Evolutionary conservation across 345 rosid genomes (phyloP).

Genomic region (Lumnitzera littorea): DNA sequence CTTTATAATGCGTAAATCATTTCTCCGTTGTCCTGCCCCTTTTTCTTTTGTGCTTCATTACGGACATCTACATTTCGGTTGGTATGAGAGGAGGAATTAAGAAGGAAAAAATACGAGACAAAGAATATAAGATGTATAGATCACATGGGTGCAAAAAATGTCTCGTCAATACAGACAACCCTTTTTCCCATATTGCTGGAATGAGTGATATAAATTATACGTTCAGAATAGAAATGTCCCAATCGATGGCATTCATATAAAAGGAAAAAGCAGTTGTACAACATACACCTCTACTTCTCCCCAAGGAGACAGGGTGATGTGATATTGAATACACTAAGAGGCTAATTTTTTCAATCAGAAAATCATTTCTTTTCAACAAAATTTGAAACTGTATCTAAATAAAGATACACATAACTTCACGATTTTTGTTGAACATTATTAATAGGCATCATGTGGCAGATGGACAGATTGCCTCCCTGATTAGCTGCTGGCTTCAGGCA

Average conservation of each 20-base stretch:
- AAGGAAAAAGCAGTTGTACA: neutral
- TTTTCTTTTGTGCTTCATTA: too few species aligned
- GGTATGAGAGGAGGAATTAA: too few species aligned
- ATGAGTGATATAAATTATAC: neutral
- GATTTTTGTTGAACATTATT: neutral
- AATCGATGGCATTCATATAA: neutral
- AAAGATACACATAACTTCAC: neutral
- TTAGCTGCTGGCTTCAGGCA: constrained; percentile 26
- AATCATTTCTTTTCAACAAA: neutral
- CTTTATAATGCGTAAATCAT: too few species aligned
- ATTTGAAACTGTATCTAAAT: neutral
- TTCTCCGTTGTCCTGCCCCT: too few species aligned
- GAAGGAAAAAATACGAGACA: too few species aligned
- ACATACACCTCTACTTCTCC: constrained; percentile 19
- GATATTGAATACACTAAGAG: neutral
- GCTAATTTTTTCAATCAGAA: neutral
- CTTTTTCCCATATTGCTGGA: neutral
- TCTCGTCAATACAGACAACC: neutral
- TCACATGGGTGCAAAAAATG: too few species aligned
- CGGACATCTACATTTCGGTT: too few species aligned
- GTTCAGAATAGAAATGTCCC: neutral
- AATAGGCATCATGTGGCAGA: neutral
- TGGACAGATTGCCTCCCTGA: neutral
- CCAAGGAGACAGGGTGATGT: constrained; percentile 27
- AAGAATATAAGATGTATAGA: too few species aligned